Evolutionary conservation across 2,329 filamentous ascomycete species (phyloP), one percentile per base, ranked within the genome.

Genomic region (Onygena corvina): DNA sequence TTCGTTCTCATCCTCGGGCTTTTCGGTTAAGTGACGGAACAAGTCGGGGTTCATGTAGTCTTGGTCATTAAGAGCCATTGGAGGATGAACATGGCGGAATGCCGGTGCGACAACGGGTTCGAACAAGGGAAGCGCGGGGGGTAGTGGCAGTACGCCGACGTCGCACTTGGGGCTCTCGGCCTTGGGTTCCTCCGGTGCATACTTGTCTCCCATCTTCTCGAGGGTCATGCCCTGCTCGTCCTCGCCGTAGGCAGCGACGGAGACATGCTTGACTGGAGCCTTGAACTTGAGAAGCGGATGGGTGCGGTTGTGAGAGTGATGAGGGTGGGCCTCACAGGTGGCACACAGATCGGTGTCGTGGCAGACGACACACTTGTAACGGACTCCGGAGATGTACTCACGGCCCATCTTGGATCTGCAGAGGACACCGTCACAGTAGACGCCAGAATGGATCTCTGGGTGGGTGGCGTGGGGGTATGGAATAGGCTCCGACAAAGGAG

Each of bases 331-430:
- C 71, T 98, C 93, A 70, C 92, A 98, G 62, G 79, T 84, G 62
- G 85, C 86, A 65, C 92, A 98, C 72, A 95, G 94, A 68, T 98
- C 92, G 29, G 83, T 83, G 64, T 98, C 89, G 61, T 93, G 76
- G 73, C 92, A 98, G 50, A 98, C 83, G 47, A 90, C 86, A 64
- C 92, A 98, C 79, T 98, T 98, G 77, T 92, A 98, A 55, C 92
- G 86, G 53, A 84, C 77, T 47, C 92, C 93, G 48, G 76, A 75
- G 60, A 98, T 95, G 71, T 78, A 74, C 61, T 72, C 63, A 14
- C 59, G 54, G 4, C 35, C 20, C 8, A 57, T 49, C 63, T 74
- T 64, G 57, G 67, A 57, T 59, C 74, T 58, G 76, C 92, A 98
- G 36, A 94, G 76, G 20, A 89, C 89, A 1, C 92, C 92, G 65